Evolutionary conservation across 1,284 basidiomycete species (phyloP), one percentile per base, ranked within the genome.

Genomic region (Trichosporon sp.): DNA sequence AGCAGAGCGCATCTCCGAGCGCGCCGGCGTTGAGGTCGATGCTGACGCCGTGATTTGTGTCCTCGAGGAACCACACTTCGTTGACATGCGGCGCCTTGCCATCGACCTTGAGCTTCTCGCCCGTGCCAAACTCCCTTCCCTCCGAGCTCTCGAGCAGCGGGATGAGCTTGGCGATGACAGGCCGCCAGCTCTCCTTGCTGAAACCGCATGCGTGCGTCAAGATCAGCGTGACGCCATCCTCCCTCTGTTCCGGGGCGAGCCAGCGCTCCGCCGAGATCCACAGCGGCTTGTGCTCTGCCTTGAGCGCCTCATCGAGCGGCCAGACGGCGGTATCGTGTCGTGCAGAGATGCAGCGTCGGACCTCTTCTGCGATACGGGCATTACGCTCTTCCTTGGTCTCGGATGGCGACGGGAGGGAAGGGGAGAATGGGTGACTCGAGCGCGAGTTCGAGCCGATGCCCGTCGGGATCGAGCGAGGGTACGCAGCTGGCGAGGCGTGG

Each of bases 121-220:
- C 62, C 4, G 60, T 44, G 33, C 62, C 65, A 19, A 62, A 62
- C 14, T 40, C 44, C 11, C 31, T 25, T 5, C 44, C 58, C 8
- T 16, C 33, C 7, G 29, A 19, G 2, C 13, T 7, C 1, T 40
- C 32, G 2, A 21, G 34, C 10, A 44, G 46, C 21, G 46, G 13
- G 11, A 82, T 60, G 9, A 91, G 73, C 34, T 81, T 70, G 0
- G 78, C 77, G 0, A 92, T 66, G 3, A 84, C 84, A 0, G 87
- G 85, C 71, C 90, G 88, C 86, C 88, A 91, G 62, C 60, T 52
- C 69, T 92, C 89, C 77, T 92, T 92, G 65, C 86, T 86, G 70
- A 93, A 87, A 8, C 91, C 91, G 75, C 89, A 92, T 1, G 89
- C 90, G 72, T 92, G 90, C 4, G 85, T 84, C 44, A 89, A 79